Base-by-base conservation (phyloP, 2,329 filamentous ascomycete species). In the Coleophoma eucalyptorum region DNA sequence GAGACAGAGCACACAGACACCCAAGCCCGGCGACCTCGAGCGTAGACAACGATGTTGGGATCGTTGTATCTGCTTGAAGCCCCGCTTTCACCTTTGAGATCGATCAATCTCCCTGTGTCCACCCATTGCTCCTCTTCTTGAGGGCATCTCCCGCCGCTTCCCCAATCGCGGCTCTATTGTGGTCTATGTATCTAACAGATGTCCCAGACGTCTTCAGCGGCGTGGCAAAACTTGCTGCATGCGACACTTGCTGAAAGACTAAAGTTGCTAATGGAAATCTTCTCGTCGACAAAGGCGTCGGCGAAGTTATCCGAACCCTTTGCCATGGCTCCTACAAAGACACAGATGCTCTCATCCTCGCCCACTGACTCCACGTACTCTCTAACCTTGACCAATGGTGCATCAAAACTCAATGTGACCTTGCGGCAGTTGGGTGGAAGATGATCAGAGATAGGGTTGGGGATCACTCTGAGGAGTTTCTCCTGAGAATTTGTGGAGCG, bases 211-310 rank as follows among this genome's bases (percentile, higher is more conserved):
- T 99, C 94, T 73, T 99, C 94, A 41, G 92, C 93, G 38, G 93
- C 94, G 72, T 99, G 94, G 72, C 94, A 97, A 78, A 99, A 97
- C 72, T 97, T 99, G 83, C 93, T 97, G 80, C 94, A 99, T 41
- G 94, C 93, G 55, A 99, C 94, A 75, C 93, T 97, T 55, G 94
- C 94, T 65, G 90, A 96, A 56, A 99, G 79, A 66, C 92, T 96
- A 79, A 89, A 99, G 72, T 97, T 96, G 79, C 93, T 97, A 74
- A 99, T 97, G 62, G 89, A 90, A 67, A 99, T 97, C 65, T 95
- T 90, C 73, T 99, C 94, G 67, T 97, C 93, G 64, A 97, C 95
- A 72, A 89, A 90, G 38, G 83, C 81, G 67, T 99, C 94, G 57
- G 94, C 94, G 68, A 99, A 99, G 71, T 90, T 93, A 68, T 99